A percentile compares a stretch with the other conserved stretches of the same genome.
These are phyloP conservation scores for Dothideomycetes sp. DNA, from an alignment of 2,329 filamentous ascomycete genomes.

Conservation along the genomic window DNA sequence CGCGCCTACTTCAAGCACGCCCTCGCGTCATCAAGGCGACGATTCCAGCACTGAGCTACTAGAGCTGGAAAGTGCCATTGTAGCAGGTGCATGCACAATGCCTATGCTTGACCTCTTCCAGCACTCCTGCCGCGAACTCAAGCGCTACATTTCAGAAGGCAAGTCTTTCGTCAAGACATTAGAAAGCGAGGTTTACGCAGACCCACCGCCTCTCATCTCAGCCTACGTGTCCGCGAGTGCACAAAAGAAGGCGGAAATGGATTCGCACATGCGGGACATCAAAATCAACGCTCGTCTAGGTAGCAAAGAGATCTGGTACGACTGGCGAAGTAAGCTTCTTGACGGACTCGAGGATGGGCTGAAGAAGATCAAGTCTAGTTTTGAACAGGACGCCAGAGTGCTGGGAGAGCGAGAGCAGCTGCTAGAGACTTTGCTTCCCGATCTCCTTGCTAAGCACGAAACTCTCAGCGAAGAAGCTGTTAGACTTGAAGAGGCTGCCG, in stretches of 20 bases:
- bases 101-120: conserved; percentile 93
- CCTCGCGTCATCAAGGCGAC: conserved; percentile 5
- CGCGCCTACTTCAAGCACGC: conserved; percentile 36
- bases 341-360: conserved; percentile 74
- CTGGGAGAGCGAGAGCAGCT: conserved; percentile 59
- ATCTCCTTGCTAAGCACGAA: conserved; percentile 49
- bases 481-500: conserved; percentile 55
- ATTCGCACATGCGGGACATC: conserved; percentile 95
- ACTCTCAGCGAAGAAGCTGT: conserved; percentile 51
- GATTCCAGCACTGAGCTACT: conserved; percentile 15
- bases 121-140: conserved; percentile 87
- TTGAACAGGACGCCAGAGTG: conserved; percentile 60
- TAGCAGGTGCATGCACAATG: conserved; percentile 80
- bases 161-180: conserved; percentile 83
- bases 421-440: conserved; percentile 57
- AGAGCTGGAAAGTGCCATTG: conserved; percentile 63
- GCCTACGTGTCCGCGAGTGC: conserved; percentile 82
- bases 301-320: conserved; percentile 96
- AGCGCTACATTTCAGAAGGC: conserved; percentile 92
- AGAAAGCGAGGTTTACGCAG: conserved; percentile 75
- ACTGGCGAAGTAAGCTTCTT: conserved; percentile 86
- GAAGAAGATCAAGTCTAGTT: conserved; percentile 60
- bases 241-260: conserved; percentile 77
- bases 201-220: conserved; percentile 82
- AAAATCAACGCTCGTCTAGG: conserved; percentile 83